Conservation (phyloP, 1,284 basidiomycete species). For the Melampsora larici-populina region DNA sequence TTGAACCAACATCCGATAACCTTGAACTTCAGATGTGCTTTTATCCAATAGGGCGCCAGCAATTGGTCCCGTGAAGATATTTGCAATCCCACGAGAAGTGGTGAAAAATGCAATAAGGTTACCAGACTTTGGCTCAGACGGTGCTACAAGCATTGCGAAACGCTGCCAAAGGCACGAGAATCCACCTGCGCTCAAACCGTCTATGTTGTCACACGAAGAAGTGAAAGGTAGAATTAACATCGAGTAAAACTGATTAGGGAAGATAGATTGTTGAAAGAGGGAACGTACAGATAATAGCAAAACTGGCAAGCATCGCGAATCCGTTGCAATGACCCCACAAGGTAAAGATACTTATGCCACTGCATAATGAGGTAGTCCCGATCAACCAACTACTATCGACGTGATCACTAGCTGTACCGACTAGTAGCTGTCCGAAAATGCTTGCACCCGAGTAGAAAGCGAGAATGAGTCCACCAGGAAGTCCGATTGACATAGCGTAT, state of each 20-base stretch:
- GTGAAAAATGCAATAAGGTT: constrained; percentile 25
- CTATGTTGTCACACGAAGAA: background rate
- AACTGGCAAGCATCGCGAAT: constrained; percentile 20
- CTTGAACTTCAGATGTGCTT: background rate
- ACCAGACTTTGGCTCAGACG: constrained; percentile 28
- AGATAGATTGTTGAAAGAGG: background rate
- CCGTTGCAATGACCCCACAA: constrained; percentile 25
- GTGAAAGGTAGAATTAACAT: too few relatives aligned
- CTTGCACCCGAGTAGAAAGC: constrained; percentile 15
- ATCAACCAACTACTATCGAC: constrained; percentile 26
- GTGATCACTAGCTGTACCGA: constrained; percentile 19
- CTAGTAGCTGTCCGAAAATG: constrained; percentile 23
- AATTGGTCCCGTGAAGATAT: constrained; percentile 33
- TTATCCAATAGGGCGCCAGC: constrained; percentile 18
- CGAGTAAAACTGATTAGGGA: too few relatives aligned
- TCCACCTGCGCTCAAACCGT: constrained; percentile 33
- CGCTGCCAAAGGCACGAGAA: constrained; percentile 35
- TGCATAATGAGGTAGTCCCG: constrained; percentile 17
- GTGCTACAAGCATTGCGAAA: constrained; percentile 36
- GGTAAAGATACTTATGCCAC: constrained; percentile 26
- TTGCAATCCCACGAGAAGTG: constrained; percentile 28
- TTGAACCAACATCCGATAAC: constrained; percentile 21
- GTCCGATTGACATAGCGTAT: constrained; percentile 6
- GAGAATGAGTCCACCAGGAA: constrained; percentile 26
- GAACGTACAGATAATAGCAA: constrained; percentile 32